Conservation (phyloP, 148 eudicot species). For the Nyssa sinensis region DNA sequence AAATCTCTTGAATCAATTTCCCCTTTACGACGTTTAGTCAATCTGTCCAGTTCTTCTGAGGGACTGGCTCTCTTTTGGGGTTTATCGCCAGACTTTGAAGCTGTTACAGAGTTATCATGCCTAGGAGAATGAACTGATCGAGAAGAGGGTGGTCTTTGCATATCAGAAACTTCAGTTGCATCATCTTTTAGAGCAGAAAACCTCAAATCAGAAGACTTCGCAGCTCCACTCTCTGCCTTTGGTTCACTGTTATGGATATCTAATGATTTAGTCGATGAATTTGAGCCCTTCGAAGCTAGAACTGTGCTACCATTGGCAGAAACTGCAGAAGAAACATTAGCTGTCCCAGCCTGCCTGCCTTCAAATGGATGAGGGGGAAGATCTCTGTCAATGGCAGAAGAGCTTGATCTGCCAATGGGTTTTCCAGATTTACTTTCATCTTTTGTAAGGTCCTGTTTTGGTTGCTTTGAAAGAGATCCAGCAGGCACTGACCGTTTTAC, state of each 20-base stretch:
- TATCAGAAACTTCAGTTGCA: conserved; percentile 51
- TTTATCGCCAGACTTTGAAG: conserved; percentile 55
- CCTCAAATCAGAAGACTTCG: conserved; percentile 57
- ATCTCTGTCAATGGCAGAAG: conserved; percentile 39
- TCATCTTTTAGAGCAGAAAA: conserved; percentile 59
- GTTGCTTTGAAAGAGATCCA: conserved; percentile 60
- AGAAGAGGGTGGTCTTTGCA: conserved; percentile 45
- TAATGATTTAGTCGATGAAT: conserved; percentile 33
- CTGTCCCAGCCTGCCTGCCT: conserved; percentile 32
- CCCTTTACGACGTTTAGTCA: conserved; percentile 75
- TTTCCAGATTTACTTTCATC: conserved; percentile 67
- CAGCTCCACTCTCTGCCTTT: conserved; percentile 45
- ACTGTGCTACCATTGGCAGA: conserved; percentile 46
- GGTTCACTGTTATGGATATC: conserved; percentile 49
- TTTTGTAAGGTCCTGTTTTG: conserved; percentile 61
- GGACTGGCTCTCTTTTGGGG: conserved; percentile 81
- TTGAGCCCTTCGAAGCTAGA: conserved; percentile 40
- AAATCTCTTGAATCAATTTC: conserved; percentile 62
- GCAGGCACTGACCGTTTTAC: conserved; percentile 53
- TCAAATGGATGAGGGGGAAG: conserved; percentile 33
- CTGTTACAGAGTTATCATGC: conserved; percentile 43
- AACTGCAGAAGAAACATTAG: conserved; percentile 31
- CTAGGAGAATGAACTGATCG: conserved; percentile 74
- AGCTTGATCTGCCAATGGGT: conserved; percentile 36
- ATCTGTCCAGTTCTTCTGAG: conserved; percentile 74